A percentile compares a stretch with the other conserved stretches of the same genome.
Conservation (phyloP, 306 rosid genomes). For the Hippophae rhamnoides region DNA sequence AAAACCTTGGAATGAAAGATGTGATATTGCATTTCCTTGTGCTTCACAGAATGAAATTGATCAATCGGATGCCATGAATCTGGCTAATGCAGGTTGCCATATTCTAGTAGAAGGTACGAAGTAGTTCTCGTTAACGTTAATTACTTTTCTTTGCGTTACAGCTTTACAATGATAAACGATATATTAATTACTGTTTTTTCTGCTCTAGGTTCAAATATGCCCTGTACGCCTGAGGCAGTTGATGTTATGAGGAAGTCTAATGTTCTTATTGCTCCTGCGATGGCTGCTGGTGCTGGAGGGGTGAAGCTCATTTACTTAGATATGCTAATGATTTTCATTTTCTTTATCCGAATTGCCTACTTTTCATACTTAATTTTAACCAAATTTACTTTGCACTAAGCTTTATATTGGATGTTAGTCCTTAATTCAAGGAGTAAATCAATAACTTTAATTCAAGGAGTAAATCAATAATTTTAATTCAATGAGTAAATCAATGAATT, state of each 20-base stretch:
- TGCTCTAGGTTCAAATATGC: conserved; percentile 85
- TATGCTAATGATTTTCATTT: background rate
- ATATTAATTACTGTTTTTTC: conserved; percentile 5
- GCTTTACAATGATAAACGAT: background rate
- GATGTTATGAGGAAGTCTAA: conserved; percentile 83
- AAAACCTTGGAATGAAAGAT: conserved; percentile 94
- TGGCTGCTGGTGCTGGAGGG: conserved; percentile 99
- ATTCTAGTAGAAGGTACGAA: conserved; percentile 81
- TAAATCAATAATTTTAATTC: too few relatives aligned
- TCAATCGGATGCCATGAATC: conserved; percentile 78
- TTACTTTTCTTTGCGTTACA: conserved; percentile 3
- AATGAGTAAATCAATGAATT: too few relatives aligned
- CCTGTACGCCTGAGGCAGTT: conserved; percentile 84
- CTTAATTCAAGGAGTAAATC: too few relatives aligned
- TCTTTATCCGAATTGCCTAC: background rate
- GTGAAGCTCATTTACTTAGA: conserved; percentile 41
- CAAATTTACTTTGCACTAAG: too few relatives aligned
- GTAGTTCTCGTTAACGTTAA: conserved; percentile 4
- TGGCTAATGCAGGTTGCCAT: conserved; percentile 86
- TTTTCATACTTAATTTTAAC: too few relatives aligned
- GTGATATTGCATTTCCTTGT: conserved; percentile 94
- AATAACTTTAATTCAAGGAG: too few relatives aligned
- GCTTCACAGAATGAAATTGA: conserved; percentile 90
- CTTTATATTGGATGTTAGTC: too few relatives aligned
- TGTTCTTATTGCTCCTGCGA: conserved; percentile 89